Percentiles rank a stretch among this genome's conserved stretches.
Conservation (phyloP, 2,329 filamentous ascomycete genomes). For the Diaporthe citri region DNA sequence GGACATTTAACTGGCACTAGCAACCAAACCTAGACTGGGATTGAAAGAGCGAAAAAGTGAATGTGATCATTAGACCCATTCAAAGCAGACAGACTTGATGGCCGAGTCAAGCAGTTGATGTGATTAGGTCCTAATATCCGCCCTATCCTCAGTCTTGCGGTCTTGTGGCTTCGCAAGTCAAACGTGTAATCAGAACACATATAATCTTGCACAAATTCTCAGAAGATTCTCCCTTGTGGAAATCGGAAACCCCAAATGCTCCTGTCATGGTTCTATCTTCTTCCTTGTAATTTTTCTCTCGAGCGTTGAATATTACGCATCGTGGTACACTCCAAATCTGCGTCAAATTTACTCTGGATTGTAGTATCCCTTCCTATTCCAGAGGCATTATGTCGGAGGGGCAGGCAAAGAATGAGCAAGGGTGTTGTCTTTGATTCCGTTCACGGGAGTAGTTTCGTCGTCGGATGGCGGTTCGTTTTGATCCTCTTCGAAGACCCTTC, state of each 20-base stretch:
- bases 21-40: no score
- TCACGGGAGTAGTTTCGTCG: neutral
- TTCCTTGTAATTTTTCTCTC: neutral
- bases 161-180: no score
- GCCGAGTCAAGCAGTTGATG: no score
- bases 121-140: no score
- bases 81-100: no score
- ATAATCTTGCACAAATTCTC: neutral
- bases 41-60: no score
- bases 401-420: neutral
- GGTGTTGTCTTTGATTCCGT: constrained; percentile 20
- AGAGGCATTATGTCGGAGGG: neutral
- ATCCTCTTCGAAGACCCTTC: constrained; percentile 40
- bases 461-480: neutral
- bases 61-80: no score
- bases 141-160: no score
- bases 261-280: neutral
- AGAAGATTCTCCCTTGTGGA: neutral
- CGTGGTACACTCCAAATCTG: neutral
- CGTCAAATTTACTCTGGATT: neutral
- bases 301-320: neutral
- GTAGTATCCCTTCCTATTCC: no score
- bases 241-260: neutral
- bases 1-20: no score
- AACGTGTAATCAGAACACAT: neutral